phyloP scores from a whole-genome alignment of 139 green algal species.

The Chlorella sp. region DNA sequence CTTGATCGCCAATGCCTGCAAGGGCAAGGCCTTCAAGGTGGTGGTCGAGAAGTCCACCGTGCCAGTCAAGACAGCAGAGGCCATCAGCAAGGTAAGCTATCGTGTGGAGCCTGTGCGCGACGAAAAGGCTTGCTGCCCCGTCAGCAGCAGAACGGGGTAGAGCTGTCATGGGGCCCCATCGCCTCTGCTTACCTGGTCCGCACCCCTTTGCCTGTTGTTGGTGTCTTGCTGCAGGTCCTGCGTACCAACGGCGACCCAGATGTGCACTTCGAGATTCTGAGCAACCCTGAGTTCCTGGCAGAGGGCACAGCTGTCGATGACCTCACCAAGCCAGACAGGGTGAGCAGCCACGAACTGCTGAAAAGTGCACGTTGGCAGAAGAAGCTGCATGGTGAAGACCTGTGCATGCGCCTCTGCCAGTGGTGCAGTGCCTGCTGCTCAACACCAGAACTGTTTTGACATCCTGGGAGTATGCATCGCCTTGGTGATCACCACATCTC shows the following conservation, averaged over 20 bases:
- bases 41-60: constrained; percentile 99
- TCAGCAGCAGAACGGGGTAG: too few relatives aligned
- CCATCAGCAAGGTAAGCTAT: constrained; percentile 85
- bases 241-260: constrained; percentile 64
- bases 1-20: constrained; percentile 85
- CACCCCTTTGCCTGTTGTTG: not conserved
- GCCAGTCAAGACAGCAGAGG: constrained; percentile 98
- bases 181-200: not conserved
- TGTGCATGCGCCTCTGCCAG: too few relatives aligned
- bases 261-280: constrained; percentile 94
- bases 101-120: too few relatives aligned
- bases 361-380: too few relatives aligned
- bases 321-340: constrained; percentile 72
- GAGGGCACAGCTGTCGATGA: constrained; percentile 88
- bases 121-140: too few relatives aligned
- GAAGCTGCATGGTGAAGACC: too few relatives aligned
- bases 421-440: too few relatives aligned
- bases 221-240: constrained; percentile 53
- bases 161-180: not conserved
- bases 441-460: too few relatives aligned
- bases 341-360: constrained; percentile 17
- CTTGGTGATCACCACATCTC: too few relatives aligned
- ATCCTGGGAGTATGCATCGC: too few relatives aligned
- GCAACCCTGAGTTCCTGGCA: constrained; percentile 88
- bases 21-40: constrained; percentile 86